phyloP scores from a whole-genome alignment of 2,329 filamentous ascomycete species.

The Verticillium dahliae region DNA sequence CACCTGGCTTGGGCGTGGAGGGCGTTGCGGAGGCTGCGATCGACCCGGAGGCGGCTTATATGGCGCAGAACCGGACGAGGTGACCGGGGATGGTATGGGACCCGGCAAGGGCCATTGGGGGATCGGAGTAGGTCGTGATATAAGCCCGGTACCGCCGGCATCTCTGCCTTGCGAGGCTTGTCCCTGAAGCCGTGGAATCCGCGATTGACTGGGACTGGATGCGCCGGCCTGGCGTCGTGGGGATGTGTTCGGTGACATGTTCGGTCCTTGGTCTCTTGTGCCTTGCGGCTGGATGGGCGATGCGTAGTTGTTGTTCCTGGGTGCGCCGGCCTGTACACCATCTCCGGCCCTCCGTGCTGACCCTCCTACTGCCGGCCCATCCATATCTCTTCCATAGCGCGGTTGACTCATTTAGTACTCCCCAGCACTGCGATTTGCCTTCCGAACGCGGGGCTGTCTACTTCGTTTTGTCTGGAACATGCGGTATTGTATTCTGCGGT shows the following conservation, averaged over 20 bases:
- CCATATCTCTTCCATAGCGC: constrained; percentile 49
- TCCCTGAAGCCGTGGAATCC: constrained; percentile 23
- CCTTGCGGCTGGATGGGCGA: constrained; percentile 2
- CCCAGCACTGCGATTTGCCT: neutral
- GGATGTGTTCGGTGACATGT: constrained; percentile 5
- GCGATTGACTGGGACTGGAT: constrained; percentile 14
- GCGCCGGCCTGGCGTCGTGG: constrained; percentile 20
- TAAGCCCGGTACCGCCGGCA: constrained; percentile 35
- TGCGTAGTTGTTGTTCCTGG: constrained; percentile 19
- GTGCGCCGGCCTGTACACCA: constrained; percentile 35
- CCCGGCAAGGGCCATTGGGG: constrained; percentile 49
- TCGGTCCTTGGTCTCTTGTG: neutral
- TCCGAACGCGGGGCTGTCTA: neutral
- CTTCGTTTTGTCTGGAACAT: neutral
- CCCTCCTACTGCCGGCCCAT: constrained; percentile 36
- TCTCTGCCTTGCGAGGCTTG: constrained; percentile 27
- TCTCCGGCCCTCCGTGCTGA: constrained; percentile 51
- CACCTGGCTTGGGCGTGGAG: constrained; percentile 52
- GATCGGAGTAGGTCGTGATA: constrained; percentile 45
- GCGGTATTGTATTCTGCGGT: neutral
- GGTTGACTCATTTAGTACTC: constrained; percentile 45
- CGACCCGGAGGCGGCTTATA: constrained; percentile 46
- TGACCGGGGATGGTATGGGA: constrained; percentile 26
- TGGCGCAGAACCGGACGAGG: constrained; percentile 26
- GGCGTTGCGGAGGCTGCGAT: constrained; percentile 48